Evolutionary conservation across 495 filamentous ascomycete species (phyloP).

Genomic region (Talaromyces thailandensis): DNA sequence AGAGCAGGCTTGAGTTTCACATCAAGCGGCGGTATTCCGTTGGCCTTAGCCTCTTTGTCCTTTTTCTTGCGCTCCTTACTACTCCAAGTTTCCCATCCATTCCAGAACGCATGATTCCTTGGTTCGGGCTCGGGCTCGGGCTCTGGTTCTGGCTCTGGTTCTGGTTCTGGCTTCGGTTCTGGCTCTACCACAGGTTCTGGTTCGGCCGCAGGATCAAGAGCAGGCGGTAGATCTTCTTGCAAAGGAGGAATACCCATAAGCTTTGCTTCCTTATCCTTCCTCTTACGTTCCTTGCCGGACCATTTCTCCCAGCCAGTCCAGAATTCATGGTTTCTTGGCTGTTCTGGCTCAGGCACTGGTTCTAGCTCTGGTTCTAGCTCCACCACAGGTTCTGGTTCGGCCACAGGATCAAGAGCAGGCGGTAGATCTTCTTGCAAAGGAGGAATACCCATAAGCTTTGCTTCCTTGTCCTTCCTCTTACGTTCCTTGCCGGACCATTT

Average conservation of each 20-base stretch:
- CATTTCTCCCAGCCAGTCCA: slow-evolving; percentile 4
- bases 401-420: neutral
- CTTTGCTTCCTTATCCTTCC: slow-evolving; percentile 14
- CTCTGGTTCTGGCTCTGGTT: neutral
- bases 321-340: slow-evolving; percentile 13
- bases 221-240: neutral
- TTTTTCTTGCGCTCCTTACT: slow-evolving; percentile 13
- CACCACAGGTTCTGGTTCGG: neutral
- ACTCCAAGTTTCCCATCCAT: slow-evolving; percentile 3
- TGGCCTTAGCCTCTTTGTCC: slow-evolving; percentile 12
- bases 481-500: slow-evolving; percentile 6
- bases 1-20: neutral
- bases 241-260: slow-evolving; percentile 2
- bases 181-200: slow-evolving; percentile 1
- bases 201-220: slow-evolving; percentile 2
- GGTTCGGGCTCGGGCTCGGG: slow-evolving; percentile 19
- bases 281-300: slow-evolving; percentile 10
- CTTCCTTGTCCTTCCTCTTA: slow-evolving; percentile 14
- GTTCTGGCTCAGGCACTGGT: neutral
- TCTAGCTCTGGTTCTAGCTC: neutral
- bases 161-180: no score
- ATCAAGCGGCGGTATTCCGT: neutral
- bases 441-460: slow-evolving; percentile 7
- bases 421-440: neutral
- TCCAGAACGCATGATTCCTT: slow-evolving; percentile 12